phyloP scores from a whole-genome alignment of 257 asterid species.

The Solanum appendiculatum region DNA sequence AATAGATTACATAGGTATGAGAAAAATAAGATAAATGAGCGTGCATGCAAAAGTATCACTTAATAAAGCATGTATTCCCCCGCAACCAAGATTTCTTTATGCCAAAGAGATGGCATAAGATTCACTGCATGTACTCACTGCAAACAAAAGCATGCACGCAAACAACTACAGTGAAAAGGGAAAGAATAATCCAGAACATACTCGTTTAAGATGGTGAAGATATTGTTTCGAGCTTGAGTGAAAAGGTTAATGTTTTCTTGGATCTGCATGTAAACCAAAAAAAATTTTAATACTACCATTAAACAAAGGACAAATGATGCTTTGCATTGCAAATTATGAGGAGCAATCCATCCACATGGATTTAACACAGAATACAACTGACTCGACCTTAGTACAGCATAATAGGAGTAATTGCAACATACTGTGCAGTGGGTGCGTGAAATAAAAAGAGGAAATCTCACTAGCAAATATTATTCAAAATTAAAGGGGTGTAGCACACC shows the following conservation, averaged over 20 bases:
- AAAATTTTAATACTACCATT: not conserved
- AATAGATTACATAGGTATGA: not conserved
- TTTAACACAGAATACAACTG: conserved; percentile 1
- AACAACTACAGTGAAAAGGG: not conserved
- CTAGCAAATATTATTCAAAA: not conserved
- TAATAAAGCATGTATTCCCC: not conserved
- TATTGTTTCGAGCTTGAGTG: conserved; percentile 60
- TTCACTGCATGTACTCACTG: not conserved
- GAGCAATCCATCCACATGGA: not conserved
- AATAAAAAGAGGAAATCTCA: not conserved
- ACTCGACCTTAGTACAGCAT: not conserved
- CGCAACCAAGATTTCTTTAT: not conserved
- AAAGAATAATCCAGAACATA: conserved; percentile 18
- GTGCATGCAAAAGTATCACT: not conserved
- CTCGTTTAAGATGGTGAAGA: conserved; percentile 63
- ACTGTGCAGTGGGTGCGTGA: not conserved
- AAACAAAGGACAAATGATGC: not conserved
- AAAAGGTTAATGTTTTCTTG: conserved; percentile 66
- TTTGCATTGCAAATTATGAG: not conserved
- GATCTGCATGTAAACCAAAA: conserved; percentile 31
- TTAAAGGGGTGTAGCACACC: not conserved
- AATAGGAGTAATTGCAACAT: not conserved
- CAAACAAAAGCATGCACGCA: not conserved
- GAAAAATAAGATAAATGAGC: not conserved
- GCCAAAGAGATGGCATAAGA: not conserved